Evolutionary conservation across 352 stramenopile genomes (phyloP), one percentile per base, ranked within the genome.

Genomic region (Halophytophthora batemanensis): DNA sequence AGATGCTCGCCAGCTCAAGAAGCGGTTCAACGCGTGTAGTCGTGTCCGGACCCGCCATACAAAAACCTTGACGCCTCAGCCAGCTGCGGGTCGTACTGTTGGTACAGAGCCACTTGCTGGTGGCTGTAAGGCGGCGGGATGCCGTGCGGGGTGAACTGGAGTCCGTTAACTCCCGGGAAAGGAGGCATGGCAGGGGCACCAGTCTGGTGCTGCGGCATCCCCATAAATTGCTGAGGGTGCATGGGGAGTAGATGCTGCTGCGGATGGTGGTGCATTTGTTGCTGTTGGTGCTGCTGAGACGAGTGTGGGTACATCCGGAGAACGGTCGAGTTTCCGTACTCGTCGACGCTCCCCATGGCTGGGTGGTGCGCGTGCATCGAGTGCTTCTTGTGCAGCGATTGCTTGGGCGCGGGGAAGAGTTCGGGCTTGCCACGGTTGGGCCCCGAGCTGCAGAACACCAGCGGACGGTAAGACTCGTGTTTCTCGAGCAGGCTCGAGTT

Each of bases 401-500:
- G 66, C 58, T 90, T 92, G 10, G 77, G 71, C 3, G 61, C 64
- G 14, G 79, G 81, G 42, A 94, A 94, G 6, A 69, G 71, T 54
- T 94, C 83, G 0, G 67, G 71, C 29, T 74, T 70, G 43, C 83
- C 83, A 8, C 81, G 79, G 44, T 90, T 80, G 29, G 69, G 56
- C 0, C 84, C 91, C 15, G 36, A 70, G 41, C 85, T 96, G 46
- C 81, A 63, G 43, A 98, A 98, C 17, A 98, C 86, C 14, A 98
- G 69, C 28, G 93, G 93, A 0, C 87, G 82, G 53, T 97, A 98
- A 21, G 86, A 91, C 29, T 96, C 85, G 61, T 97, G 87, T 61
- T 97, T 97, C 15, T 97, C 87, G 18, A 98, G 69, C 41, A 98
- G 61, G 62, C 79, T 96, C 47, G 95, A 99, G 61, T 99, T 99